A percentile compares a stretch with the other conserved stretches of the same genome.
These are phyloP conservation scores for Cercospora zeae-maydis DNA, from an alignment of 2,329 filamentous ascomycete genomes.

Conservation along the genomic window DNA sequence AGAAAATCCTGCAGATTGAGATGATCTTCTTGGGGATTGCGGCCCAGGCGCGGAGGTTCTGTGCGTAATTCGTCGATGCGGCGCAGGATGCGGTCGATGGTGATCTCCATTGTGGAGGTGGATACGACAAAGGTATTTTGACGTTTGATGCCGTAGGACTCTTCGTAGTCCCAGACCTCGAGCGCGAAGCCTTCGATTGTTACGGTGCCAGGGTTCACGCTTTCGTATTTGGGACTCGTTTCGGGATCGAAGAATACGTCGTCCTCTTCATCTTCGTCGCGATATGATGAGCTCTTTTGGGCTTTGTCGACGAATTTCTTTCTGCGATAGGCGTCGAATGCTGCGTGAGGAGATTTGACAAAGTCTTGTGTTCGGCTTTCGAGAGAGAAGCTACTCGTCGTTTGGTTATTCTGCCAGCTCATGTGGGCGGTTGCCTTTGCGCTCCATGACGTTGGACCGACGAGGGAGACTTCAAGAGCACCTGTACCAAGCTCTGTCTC, in stretches of 20 bases:
- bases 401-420: not conserved
- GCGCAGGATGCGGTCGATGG: not conserved
- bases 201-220: not conserved
- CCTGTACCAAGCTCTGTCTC: not conserved
- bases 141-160: not conserved
- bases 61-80: not conserved
- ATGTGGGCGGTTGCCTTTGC: not conserved
- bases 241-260: not conserved
- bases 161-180: not conserved
- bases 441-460: not conserved
- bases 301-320: not conserved
- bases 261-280: not conserved
- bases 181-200: slow-evolving; percentile 2
- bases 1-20: not conserved
- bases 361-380: not conserved
- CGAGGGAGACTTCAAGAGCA: not conserved
- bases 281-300: not conserved
- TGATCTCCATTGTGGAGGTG: not conserved
- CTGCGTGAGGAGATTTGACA: not conserved
- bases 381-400: not conserved
- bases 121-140: not conserved
- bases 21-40: not conserved
- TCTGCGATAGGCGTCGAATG: not conserved
- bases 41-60: not conserved
- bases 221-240: not conserved